A percentile compares a stretch with the other conserved stretches of the same genome.
Conservation (phyloP, 805 yeast genomes). For the Nadsonia fulvescens region DNA sequence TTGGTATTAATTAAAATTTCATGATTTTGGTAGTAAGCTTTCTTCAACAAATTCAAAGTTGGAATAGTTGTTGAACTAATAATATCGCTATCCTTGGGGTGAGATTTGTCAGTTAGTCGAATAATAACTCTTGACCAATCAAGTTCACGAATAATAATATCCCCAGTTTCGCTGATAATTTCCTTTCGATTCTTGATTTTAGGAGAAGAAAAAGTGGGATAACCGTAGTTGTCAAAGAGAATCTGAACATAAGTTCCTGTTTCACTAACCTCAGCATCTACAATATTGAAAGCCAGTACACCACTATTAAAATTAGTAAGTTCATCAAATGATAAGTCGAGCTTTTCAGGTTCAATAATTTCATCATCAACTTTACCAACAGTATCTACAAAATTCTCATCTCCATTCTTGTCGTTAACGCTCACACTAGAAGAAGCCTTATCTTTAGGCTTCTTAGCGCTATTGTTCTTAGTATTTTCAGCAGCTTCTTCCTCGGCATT, state of each 20-base stretch:
- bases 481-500: conserved; percentile 11
- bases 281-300: conserved; percentile 48
- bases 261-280: conserved; percentile 37
- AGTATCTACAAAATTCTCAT: background rate
- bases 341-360: conserved; percentile 15
- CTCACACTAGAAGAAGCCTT: background rate
- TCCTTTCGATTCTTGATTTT: conserved; percentile 22
- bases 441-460: conserved; percentile 1
- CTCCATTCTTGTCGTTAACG: background rate
- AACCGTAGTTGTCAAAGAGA: conserved; percentile 59
- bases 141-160: conserved; percentile 57
- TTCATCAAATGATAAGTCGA: conserved; percentile 23
- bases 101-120: conserved; percentile 37
- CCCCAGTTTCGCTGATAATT: conserved; percentile 40
- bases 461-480: conserved; percentile 1
- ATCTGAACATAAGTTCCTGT: conserved; percentile 52
- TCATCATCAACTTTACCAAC: conserved; percentile 10
- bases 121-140: conserved; percentile 52
- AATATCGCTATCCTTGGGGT: conserved; percentile 29
- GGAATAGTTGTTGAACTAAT: conserved; percentile 49
- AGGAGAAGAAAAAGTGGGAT: conserved; percentile 41
- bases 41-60: conserved; percentile 43
- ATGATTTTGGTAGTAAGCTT: conserved; percentile 45
- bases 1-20: conserved; percentile 37
- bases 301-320: conserved; percentile 50